Base-by-base conservation (phyloP, 257 asterid genomes). In the Solanum habrochaites region DNA sequence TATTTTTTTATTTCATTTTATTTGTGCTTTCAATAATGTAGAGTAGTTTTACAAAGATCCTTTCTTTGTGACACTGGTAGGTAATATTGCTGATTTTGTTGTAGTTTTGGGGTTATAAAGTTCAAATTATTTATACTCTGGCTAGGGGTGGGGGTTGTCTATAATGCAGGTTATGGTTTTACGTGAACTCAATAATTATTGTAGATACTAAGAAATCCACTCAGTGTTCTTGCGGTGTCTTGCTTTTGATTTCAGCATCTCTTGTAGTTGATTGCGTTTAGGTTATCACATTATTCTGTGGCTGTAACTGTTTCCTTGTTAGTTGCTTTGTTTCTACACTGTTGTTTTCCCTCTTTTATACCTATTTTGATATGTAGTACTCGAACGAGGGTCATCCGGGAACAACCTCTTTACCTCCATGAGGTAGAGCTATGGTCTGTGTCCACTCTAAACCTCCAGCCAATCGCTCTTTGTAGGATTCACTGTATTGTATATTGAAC, bases 41-140 rank as follows among this genome's bases (percentile, higher is more conserved):
- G 16, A 78, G 13, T 16, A 27, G 27, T 27, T 16, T 80, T 11
- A 87, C 89, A 86, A 86, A 91, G 86, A 87, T 87, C 52, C 40
- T 86, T 70, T 66, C 49, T 88, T 74, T 84, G 77, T 75, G 82
- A 71, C 42, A 67, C 67, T 32, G 13, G 42, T 72, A 72, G 25
- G 49, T 72, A 72, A 5, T 20, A 72, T 74, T 74, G 35, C 82
- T 74, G 56, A 39, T 20, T 21, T 74, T 39, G 82, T 40, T 40
- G 32, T 74, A 5, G 32, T 74, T 74, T 74, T 23, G 35, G 21
- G 31, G 20, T 21, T 39, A 7, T 70, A 15, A 16, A 8, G 42
- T 31, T 70, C 40, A 31, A 35, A 31, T 70, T 70, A 11, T 70
- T 70, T 70, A 31, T 70, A 31, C 13, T 67, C 11, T 8, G 42